Conservation (phyloP, 768 basidiomycete species). For the Collybia sordida region DNA sequence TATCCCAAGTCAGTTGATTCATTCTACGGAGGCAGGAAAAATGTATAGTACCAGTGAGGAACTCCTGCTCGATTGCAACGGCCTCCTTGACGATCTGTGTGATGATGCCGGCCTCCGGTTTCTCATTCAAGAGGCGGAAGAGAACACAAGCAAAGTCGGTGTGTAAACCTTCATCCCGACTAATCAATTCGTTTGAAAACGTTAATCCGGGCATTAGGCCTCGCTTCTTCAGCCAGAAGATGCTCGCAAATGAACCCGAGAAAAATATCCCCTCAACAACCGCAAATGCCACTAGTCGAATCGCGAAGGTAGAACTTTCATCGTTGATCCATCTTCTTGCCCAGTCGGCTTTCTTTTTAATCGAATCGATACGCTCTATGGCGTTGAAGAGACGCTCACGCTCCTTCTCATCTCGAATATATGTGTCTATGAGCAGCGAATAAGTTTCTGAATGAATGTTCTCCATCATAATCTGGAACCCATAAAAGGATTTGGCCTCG, state of each 20-base stretch:
- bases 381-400: conserved; percentile 89
- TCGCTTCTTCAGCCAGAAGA: conserved; percentile 97
- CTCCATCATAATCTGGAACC: conserved; percentile 99
- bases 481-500: conserved; percentile 95
- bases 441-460: conserved; percentile 98
- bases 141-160: conserved; percentile 95
- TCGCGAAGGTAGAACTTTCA: conserved; percentile 75
- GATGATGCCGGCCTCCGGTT: conserved; percentile 70
- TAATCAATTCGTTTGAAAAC: conserved; percentile 96
- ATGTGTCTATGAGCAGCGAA: conserved; percentile 92
- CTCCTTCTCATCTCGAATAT: conserved; percentile 78
- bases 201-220: conserved; percentile 96
- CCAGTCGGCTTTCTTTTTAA: conserved; percentile 94
- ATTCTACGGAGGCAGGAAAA: background rate
- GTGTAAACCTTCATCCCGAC: conserved; percentile 96
- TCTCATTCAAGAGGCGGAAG: conserved; percentile 78
- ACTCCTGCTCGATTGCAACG: conserved; percentile 84
- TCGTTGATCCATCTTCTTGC: conserved; percentile 92
- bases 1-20: conserved; percentile 22
- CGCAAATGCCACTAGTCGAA: conserved; percentile 90
- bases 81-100: too few relatives aligned
- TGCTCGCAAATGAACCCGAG: conserved; percentile 89
- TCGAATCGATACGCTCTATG: conserved; percentile 90
- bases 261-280: conserved; percentile 99
- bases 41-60: conserved; percentile 63